Conservation (phyloP, 192 early-diverging fungal species). For the Entrophospora sp. region DNA sequence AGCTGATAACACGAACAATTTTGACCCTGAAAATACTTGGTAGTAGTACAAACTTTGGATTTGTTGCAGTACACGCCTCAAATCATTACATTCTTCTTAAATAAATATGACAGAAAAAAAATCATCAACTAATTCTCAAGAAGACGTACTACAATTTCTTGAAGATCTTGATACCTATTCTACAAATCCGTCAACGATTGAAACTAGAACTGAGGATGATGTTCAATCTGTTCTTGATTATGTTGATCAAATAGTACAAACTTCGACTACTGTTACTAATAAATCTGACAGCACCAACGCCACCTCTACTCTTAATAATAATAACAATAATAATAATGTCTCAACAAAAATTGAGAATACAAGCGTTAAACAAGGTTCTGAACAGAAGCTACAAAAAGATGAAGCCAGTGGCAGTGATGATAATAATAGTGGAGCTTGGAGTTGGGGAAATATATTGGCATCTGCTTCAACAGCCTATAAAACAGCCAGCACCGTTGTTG, state of each 20-base stretch:
- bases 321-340: constrained; percentile 20
- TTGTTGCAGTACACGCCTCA: no score
- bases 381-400: constrained; percentile 22
- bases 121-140: constrained; percentile 12
- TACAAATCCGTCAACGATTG: constrained; percentile 2
- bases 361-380: constrained; percentile 13
- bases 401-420: not conserved
- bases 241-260: constrained; percentile 36
- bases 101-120: constrained; percentile 3
- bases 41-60: no score
- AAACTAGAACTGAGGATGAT: constrained; percentile 12
- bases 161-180: constrained; percentile 29
- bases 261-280: constrained; percentile 22
- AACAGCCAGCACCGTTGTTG: constrained; percentile 40
- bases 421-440: constrained; percentile 23
- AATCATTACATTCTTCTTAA: no score
- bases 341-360: constrained; percentile 14
- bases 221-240: constrained; percentile 38
- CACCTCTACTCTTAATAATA: constrained; percentile 30
- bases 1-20: no score
- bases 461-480: constrained; percentile 50
- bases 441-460: constrained; percentile 43
- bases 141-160: constrained; percentile 39
- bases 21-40: no score
- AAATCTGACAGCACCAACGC: not conserved